A percentile compares a stretch with the other conserved stretches of the same genome.
phyloP scores from a whole-genome alignment of 2,329 filamentous ascomycete species.

The Trichoderma sp. region DNA sequence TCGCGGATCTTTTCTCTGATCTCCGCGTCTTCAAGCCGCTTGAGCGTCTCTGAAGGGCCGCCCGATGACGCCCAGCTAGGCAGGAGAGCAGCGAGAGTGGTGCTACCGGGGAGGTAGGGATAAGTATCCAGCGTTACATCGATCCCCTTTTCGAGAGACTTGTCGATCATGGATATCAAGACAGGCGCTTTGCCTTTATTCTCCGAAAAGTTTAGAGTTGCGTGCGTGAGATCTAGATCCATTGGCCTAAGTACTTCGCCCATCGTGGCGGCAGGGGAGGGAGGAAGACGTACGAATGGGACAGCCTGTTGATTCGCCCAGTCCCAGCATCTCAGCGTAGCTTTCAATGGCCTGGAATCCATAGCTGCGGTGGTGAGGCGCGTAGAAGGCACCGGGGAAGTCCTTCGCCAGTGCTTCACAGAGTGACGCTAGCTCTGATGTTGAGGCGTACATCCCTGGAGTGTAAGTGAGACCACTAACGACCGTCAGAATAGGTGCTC shows the following conservation, averaged over 20 bases:
- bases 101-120: slow-evolving; percentile 34
- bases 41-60: slow-evolving; percentile 32
- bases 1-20: slow-evolving; percentile 33
- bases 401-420: slow-evolving; percentile 32
- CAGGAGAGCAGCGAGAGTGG: slow-evolving; percentile 33
- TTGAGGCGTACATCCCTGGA: slow-evolving; percentile 36
- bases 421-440: slow-evolving; percentile 33
- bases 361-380: slow-evolving; percentile 36
- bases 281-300: slow-evolving; percentile 32
- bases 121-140: slow-evolving; percentile 36
- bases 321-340: slow-evolving; percentile 34
- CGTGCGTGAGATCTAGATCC: slow-evolving; percentile 33
- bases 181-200: slow-evolving; percentile 34
- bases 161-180: slow-evolving; percentile 33
- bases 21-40: slow-evolving; percentile 30
- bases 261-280: neutral
- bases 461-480: slow-evolving; percentile 34
- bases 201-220: slow-evolving; percentile 34
- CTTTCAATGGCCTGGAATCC: slow-evolving; percentile 33
- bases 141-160: slow-evolving; percentile 29
- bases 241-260: slow-evolving; percentile 4
- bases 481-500: neutral
- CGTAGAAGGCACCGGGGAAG: slow-evolving; percentile 34
- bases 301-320: slow-evolving; percentile 33
- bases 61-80: slow-evolving; percentile 35